Evolutionary conservation across 257 asterid species (phyloP), one percentile per base, ranked within the genome.

Genomic region (Nicotiana sylvestris): DNA sequence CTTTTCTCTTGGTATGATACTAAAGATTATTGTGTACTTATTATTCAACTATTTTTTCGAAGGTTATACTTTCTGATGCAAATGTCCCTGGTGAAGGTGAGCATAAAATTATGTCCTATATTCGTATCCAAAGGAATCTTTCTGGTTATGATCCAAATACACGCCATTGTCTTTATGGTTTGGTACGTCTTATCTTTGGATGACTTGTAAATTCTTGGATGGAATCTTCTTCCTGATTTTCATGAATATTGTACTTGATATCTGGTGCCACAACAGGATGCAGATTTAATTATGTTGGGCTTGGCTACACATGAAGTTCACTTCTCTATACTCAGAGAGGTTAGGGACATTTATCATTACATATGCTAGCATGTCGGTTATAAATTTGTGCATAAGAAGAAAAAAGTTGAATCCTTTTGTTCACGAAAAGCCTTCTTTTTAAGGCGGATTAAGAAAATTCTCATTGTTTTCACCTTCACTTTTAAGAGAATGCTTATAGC

Each of bases 31-130:
- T 66, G 29, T 66, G 66, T 81, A 39, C 53, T 65, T 81, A 77
- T 21, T 49, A 62, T 29, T 76, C 18, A 30, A n/a, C 67, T 76
- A 10, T 37, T 46, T 18, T 27, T 58, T 18, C 78, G 87, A 68
- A 91, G 97, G 96, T 93, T 17, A 90, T 93, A 66, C 88, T 93
- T 2, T 93, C 97, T 0, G 95, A 92, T 79, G 88, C 89, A 69
- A 90, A 87, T 87, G 96, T 88, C 60, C 97, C 96, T 0, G 97
- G 97, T 2, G 97, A 93, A 81, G 96, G 96, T 27, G 97, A 93
- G 55, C 96, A 93, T 82, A 93, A 93, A 55, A 90, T 93, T 25
- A 89, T 89, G 91, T 85, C 92, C 0, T 93, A 88, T 49, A 88
- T 93, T 12, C 88, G 93, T 43, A 85, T 88, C 9, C 96, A 93